Percentiles rank a stretch among this genome's conserved stretches.
Conservation (phyloP, 768 basidiomycete species). For the Phylloporus sp. region DNA sequence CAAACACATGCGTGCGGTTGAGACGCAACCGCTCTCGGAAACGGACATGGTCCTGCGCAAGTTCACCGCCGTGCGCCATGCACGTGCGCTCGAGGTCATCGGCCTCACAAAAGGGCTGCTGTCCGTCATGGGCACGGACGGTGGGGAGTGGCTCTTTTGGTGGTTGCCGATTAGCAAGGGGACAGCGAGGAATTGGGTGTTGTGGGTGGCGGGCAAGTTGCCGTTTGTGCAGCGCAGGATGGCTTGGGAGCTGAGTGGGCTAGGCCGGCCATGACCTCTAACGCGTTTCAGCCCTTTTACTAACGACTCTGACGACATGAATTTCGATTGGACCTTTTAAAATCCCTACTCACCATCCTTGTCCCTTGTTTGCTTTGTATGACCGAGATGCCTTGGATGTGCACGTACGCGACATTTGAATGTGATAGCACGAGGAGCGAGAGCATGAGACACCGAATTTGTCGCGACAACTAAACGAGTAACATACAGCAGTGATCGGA, state of each 20-base stretch:
- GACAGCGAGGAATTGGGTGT: conserved; percentile 24
- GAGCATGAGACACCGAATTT: too few relatives aligned
- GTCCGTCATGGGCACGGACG: conserved; percentile 19
- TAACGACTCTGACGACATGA: too few relatives aligned
- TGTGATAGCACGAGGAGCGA: too few relatives aligned
- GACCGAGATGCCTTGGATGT: neutral
- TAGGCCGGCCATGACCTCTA: too few relatives aligned
- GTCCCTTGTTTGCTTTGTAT: neutral
- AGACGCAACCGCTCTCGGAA: conserved; percentile 8
- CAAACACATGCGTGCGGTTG: conserved; percentile 29
- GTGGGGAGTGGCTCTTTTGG: conserved; percentile 10
- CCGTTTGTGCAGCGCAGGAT: conserved; percentile 14
- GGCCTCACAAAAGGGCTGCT: conserved; percentile 36
- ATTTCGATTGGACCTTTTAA: too few relatives aligned
- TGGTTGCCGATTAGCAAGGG: conserved; percentile 28
- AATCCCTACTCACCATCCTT: neutral
- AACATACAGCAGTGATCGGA: too few relatives aligned
- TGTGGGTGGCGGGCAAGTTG: conserved; percentile 23
- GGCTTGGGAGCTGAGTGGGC: conserved; percentile 27
- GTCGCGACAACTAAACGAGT: too few relatives aligned
- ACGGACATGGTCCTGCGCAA: conserved; percentile 34
- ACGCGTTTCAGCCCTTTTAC: too few relatives aligned
- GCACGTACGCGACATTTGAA: too few relatives aligned
- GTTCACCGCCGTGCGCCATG: conserved; percentile 36
- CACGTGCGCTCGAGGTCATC: conserved; percentile 42